These are phyloP conservation scores for Solioccasus polychromus DNA, from an alignment of 768 basidiomycete species.

Conservation along the genomic window DNA sequence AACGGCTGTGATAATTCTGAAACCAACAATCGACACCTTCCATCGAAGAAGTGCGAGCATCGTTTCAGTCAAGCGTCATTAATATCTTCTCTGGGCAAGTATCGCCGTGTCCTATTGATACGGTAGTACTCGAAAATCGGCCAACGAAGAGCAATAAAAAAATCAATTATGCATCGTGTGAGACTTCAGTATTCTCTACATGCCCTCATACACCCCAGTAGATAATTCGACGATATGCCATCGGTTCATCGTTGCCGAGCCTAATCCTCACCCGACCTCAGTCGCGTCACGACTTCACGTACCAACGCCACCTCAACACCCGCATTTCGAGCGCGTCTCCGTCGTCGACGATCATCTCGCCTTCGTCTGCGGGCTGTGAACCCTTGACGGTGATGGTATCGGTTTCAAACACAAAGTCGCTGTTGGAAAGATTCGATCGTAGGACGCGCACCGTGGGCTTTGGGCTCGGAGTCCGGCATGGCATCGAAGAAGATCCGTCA, in stretches of 20 bases:
- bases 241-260: background rate
- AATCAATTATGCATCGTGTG: background rate
- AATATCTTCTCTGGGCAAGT: too few relatives aligned
- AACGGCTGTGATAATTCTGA: too few relatives aligned
- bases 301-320: conserved; percentile 31
- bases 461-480: background rate
- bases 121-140: too few relatives aligned
- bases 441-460: conserved; percentile 9
- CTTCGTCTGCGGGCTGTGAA: conserved; percentile 2
- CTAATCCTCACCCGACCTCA: background rate
- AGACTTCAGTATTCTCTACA: conserved; percentile 15
- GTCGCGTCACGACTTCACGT: conserved; percentile 2
- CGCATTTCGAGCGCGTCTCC: conserved; percentile 17
- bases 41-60: too few relatives aligned
- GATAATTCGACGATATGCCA: conserved; percentile 15
- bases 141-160: too few relatives aligned
- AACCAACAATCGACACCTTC: too few relatives aligned
- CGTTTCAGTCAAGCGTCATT: too few relatives aligned
- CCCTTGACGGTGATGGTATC: conserved; percentile 18
- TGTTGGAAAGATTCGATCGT: conserved; percentile 16
- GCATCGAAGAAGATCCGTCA: background rate
- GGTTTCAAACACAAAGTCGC: conserved; percentile 23
- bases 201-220: conserved; percentile 10
- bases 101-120: too few relatives aligned
- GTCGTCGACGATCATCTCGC: conserved; percentile 14